These are phyloP conservation scores for Aureobasidium sp. DNA, from an alignment of 2,329 filamentous ascomycete genomes.

Conservation along the genomic window DNA sequence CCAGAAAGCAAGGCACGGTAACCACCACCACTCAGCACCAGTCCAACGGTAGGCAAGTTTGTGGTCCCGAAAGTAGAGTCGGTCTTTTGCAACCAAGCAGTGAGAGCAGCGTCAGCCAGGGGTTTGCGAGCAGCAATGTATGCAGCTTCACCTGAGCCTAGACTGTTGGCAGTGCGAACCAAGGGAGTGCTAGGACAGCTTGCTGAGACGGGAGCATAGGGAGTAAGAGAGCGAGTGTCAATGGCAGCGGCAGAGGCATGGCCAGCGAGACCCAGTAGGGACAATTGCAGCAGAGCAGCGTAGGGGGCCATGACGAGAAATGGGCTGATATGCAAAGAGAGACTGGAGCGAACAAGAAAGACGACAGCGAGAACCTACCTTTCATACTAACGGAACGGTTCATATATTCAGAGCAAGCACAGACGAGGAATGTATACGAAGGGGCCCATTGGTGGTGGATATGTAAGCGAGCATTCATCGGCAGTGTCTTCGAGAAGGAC, in stretches of 20 bases:
- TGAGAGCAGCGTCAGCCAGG: slow-evolving; percentile 33
- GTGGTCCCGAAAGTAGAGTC: slow-evolving; percentile 29
- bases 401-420: neutral
- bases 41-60: slow-evolving; percentile 35
- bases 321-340: neutral
- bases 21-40: slow-evolving; percentile 39
- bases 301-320: slow-evolving; percentile 2
- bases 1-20: slow-evolving; percentile 35
- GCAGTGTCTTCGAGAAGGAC: neutral
- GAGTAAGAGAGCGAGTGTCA: slow-evolving; percentile 15
- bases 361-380: neutral
- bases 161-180: slow-evolving; percentile 31
- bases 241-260: slow-evolving; percentile 10
- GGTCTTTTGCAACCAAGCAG: slow-evolving; percentile 34
- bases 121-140: slow-evolving; percentile 34
- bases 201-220: slow-evolving; percentile 31
- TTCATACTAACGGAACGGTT: neutral
- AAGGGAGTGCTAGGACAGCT: slow-evolving; percentile 35
- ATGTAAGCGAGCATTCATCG: slow-evolving; percentile 1
- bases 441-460: neutral
- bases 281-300: neutral
- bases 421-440: slow-evolving; percentile 2
- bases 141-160: slow-evolving; percentile 33
- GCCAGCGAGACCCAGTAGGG: neutral
- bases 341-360: neutral